Percentiles rank a stretch among this genome's conserved stretches.
Evolutionary conservation across 495 filamentous ascomycete genomes (phyloP).

Genomic region (Hypoxylon cercidicola): DNA sequence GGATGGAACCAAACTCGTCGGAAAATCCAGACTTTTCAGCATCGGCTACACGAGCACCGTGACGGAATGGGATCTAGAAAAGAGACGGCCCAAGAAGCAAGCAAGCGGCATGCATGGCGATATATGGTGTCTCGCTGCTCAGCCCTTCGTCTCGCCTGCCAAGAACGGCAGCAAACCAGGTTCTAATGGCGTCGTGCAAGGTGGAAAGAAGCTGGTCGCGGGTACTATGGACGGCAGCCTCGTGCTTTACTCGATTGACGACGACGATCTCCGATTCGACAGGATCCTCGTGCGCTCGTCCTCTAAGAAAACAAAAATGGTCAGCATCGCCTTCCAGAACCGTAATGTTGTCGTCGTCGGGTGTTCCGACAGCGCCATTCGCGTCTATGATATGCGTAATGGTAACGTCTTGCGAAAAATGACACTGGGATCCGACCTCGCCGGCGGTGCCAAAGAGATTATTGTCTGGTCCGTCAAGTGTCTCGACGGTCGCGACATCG

Average conservation of each 20-base stretch:
- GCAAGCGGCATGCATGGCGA: conserved; percentile 93
- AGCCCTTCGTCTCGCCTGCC: conserved; percentile 63
- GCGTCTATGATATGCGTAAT: conserved; percentile 86
- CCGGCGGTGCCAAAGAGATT: conserved; percentile 80
- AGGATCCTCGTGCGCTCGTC: conserved; percentile 75
- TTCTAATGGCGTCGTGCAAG: conserved; percentile 31
- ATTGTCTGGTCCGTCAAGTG: conserved; percentile 94
- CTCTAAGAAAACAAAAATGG: conserved; percentile 82
- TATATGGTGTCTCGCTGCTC: conserved; percentile 95
- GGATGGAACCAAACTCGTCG: conserved; percentile 68
- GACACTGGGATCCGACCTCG: conserved; percentile 80
- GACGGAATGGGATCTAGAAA: conserved; percentile 92
- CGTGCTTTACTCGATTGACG: conserved; percentile 83
- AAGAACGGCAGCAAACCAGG: conserved; percentile 32
- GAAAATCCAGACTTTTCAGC: conserved; percentile 89
- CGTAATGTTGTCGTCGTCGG: conserved; percentile 85
- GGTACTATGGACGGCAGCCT: conserved; percentile 94
- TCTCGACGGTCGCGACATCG: conserved; percentile 85
- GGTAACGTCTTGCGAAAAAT: conserved; percentile 79
- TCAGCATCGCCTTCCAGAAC: conserved; percentile 90
- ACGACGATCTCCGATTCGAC: conserved; percentile 78
- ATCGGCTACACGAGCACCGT: conserved; percentile 92
- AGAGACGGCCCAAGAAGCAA: conserved; percentile 77
- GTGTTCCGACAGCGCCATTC: conserved; percentile 90
- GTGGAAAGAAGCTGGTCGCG: conserved; percentile 79